Evolutionary conservation across 148 eudicot species (phyloP).

Genomic region (Vaccinium myrtillus): DNA sequence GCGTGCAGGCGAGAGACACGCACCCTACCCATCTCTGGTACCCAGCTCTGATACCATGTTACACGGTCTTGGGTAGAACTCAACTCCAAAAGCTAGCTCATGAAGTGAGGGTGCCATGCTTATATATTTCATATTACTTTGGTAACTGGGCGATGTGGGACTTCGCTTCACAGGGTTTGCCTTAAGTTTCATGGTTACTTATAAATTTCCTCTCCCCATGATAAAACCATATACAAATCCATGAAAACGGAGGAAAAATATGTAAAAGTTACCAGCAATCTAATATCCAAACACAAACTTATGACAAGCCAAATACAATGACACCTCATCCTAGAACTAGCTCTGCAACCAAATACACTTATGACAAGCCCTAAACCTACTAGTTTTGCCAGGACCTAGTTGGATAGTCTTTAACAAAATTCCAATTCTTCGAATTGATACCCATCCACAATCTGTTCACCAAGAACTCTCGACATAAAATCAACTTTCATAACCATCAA

Average conservation of each 20-base stretch:
- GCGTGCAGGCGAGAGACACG: no score
- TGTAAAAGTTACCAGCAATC: background rate
- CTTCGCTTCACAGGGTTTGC: background rate
- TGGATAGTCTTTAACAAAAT: background rate
- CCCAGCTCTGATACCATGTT: no score
- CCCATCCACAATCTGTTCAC: background rate
- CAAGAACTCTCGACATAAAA: background rate
- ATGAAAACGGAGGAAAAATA: background rate
- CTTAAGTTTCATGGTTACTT: background rate
- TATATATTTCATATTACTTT: no score
- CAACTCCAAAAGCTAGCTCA: no score
- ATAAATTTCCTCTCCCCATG: background rate
- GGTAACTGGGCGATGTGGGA: no score
- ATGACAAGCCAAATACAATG: background rate
- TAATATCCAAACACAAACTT: background rate
- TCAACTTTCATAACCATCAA: constrained; percentile 2
- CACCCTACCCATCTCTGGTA: no score
- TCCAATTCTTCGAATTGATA: background rate
- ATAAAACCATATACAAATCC: background rate
- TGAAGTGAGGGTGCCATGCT: no score
- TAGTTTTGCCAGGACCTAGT: background rate
- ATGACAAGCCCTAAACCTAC: background rate
- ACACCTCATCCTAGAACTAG: background rate
- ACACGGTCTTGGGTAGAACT: no score
- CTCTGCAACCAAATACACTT: background rate